Evolutionary conservation across 768 basidiomycete genomes (phyloP).

Genomic region (Boletus reticuloceps): DNA sequence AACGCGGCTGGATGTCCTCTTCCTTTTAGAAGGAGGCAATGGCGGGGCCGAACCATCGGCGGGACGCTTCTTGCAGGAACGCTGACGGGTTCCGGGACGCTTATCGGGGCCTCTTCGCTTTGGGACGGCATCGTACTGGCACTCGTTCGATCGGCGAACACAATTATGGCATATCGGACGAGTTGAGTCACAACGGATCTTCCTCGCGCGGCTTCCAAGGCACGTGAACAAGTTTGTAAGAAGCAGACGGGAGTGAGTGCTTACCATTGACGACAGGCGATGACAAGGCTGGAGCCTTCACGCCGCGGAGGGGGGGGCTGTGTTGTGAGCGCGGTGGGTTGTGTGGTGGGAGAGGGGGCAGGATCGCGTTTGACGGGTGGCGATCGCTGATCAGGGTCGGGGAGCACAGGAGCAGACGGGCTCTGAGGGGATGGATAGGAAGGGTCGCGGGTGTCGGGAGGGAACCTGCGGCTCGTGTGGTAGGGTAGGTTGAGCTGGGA

Average conservation of each 20-base stretch:
- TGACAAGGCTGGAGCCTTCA: conserved; percentile 66
- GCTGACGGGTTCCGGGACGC: conserved; percentile 77
- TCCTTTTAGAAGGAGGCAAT: conserved; percentile 53
- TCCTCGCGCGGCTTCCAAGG: conserved; percentile 69
- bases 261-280: conserved; percentile 84
- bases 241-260: conserved; percentile 33
- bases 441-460: conserved; percentile 38
- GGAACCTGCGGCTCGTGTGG: conserved; percentile 31
- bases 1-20: conserved; percentile 36
- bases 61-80: conserved; percentile 81
- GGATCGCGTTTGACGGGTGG: conserved; percentile 45
- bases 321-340: conserved; percentile 24
- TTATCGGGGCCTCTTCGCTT: conserved; percentile 86
- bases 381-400: conserved; percentile 28
- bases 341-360: conserved; percentile 35
- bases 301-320: conserved; percentile 38
- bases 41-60: conserved; percentile 51
- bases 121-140: conserved; percentile 77
- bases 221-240: conserved; percentile 30
- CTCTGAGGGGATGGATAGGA: conserved; percentile 34
- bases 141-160: conserved; percentile 70
- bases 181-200: conserved; percentile 84
- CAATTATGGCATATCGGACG: conserved; percentile 83
- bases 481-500: conserved; percentile 21
- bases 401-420: conserved; percentile 18